Evolutionary conservation across 2,329 filamentous ascomycete genomes (phyloP).

Genomic region (Pseudonectria buxi): DNA sequence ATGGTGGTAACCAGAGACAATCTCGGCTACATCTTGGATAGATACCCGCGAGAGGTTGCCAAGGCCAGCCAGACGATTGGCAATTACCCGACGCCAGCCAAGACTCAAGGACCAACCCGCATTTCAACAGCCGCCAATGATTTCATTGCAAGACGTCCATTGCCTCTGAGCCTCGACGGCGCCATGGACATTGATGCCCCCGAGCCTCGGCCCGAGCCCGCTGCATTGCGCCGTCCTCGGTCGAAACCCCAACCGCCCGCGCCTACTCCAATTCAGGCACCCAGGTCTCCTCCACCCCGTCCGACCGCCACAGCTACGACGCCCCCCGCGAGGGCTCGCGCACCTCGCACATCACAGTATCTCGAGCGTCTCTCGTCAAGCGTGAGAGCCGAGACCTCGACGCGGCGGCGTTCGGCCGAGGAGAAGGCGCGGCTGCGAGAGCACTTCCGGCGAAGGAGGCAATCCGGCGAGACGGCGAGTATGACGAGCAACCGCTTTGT

Average conservation of each 20-base stretch:
- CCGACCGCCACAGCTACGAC: slow-evolving; percentile 10
- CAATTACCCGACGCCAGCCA: slow-evolving; percentile 1
- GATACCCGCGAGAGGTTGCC: slow-evolving; percentile 28
- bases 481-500: slow-evolving; percentile 5
- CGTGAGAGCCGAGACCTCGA: slow-evolving; percentile 6
- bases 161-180: slow-evolving; percentile 4
- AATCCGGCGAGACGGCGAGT: slow-evolving; percentile 5
- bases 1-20: slow-evolving; percentile 31
- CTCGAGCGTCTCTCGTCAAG: slow-evolving; percentile 13
- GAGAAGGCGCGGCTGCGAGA: slow-evolving; percentile 20
- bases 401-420: slow-evolving; percentile 11
- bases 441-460: slow-evolving; percentile 20
- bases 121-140: slow-evolving; percentile 4
- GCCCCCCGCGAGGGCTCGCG: slow-evolving; percentile 7
- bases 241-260: slow-evolving; percentile 10
- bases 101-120: not conserved
- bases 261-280: slow-evolving; percentile 12
- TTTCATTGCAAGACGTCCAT: not conserved
- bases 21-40: slow-evolving; percentile 26
- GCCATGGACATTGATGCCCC: slow-evolving; percentile 12
- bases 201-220: not conserved
- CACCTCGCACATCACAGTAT: slow-evolving; percentile 17
- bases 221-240: slow-evolving; percentile 6
- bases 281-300: slow-evolving; percentile 10
- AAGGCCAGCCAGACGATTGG: slow-evolving; percentile 12